Evolutionary conservation across 306 rosid genomes (phyloP).

Genomic region (Gastrolobium bilobum): DNA sequence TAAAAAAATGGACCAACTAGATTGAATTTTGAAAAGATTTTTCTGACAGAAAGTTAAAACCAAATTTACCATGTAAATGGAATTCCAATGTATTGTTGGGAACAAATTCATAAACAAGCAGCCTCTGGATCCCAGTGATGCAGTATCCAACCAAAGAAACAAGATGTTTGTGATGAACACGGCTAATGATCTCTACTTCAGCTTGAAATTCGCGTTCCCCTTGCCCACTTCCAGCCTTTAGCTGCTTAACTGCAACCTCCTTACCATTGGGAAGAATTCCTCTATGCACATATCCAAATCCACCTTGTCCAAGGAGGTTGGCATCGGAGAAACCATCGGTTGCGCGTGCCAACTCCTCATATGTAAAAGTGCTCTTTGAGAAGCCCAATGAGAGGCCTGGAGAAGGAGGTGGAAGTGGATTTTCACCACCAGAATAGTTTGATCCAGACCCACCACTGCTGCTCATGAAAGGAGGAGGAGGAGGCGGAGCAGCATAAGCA

Average conservation of each 20-base stretch:
- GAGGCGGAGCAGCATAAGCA: slow-evolving; percentile 52
- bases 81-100: slow-evolving; percentile 89
- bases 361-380: slow-evolving; percentile 78
- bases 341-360: slow-evolving; percentile 89
- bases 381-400: slow-evolving; percentile 73
- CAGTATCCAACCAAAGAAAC: slow-evolving; percentile 97
- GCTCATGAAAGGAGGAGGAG: slow-evolving; percentile 59
- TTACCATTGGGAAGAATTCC: slow-evolving; percentile 94
- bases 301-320: slow-evolving; percentile 96
- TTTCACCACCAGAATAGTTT: slow-evolving; percentile 82
- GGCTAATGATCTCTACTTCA: slow-evolving; percentile 95
- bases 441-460: slow-evolving; percentile 96
- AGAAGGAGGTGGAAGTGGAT: slow-evolving; percentile 73
- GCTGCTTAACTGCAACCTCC: slow-evolving; percentile 94
- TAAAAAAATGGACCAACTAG: slow-evolving; percentile 39
- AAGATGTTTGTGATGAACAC: slow-evolving; percentile 96
- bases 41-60: slow-evolving; percentile 29
- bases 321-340: slow-evolving; percentile 97
- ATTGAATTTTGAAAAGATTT: neutral
- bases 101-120: slow-evolving; percentile 94
- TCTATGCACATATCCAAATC: slow-evolving; percentile 94
- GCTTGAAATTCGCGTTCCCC: slow-evolving; percentile 99
- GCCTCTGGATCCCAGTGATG: slow-evolving; percentile 77
- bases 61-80: slow-evolving; percentile 82
- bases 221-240: slow-evolving; percentile 97